Conservation (phyloP, 108 stramenopile species). For the Pseudonitzschia delicatissima region DNA sequence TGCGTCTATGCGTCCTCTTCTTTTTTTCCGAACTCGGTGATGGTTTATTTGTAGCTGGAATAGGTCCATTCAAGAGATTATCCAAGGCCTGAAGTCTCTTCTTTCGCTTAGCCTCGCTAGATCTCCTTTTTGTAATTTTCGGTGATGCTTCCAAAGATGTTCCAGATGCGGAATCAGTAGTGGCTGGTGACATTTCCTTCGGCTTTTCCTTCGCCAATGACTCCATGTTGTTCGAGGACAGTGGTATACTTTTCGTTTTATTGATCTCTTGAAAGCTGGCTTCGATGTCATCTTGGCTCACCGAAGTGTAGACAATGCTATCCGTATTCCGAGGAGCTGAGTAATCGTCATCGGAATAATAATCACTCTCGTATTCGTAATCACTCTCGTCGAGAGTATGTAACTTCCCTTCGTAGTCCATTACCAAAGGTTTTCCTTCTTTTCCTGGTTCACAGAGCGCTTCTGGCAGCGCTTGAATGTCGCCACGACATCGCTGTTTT, state of each 20-base stretch:
- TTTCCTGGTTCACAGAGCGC: conserved; percentile 59
- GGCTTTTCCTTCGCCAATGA: not conserved
- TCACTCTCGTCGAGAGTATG: conserved; percentile 19
- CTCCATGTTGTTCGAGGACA: not conserved
- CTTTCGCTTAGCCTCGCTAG: conserved; percentile 2
- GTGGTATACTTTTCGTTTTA: not conserved
- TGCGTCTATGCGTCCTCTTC: conserved; percentile 36
- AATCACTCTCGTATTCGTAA: conserved; percentile 26
- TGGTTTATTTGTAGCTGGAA: conserved; percentile 6
- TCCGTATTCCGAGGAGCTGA: not conserved
- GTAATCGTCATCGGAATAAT: not conserved
- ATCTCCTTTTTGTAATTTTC: not conserved
- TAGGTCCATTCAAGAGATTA: conserved; percentile 15
- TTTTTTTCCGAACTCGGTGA: not conserved
- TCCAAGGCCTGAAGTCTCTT: conserved; percentile 9
- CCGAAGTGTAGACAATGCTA: not conserved
- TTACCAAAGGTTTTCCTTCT: conserved; percentile 40
- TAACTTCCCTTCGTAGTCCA: conserved; percentile 28
- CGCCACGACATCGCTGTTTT: conserved; percentile 52
- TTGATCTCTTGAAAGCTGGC: conserved; percentile 21
- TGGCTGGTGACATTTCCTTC: not conserved
- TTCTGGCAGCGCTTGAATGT: conserved; percentile 53
- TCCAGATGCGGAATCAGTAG: not conserved
- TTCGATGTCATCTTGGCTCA: conserved; percentile 35
- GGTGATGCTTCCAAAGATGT: not conserved